Percentiles rank a stretch among this genome's conserved stretches.
These are phyloP conservation scores for Huntiella moniliformis DNA, from an alignment of 2,329 filamentous ascomycete species.

Conservation along the genomic window DNA sequence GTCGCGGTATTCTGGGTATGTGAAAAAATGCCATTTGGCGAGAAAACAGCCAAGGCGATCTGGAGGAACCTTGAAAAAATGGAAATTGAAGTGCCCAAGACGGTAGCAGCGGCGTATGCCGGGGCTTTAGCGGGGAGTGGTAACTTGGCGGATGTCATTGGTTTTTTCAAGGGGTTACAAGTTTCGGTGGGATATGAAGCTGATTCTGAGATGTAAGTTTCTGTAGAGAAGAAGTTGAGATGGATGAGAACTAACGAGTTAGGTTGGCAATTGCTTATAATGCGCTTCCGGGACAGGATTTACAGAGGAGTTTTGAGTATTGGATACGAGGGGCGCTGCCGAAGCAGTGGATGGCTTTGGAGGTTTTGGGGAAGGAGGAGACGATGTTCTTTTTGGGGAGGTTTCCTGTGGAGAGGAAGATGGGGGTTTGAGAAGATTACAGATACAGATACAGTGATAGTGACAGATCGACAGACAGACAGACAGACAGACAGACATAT, in stretches of 20 bases:
- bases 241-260: background rate
- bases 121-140: constrained; percentile 58
- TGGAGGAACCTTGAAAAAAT: constrained; percentile 55
- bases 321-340: constrained; percentile 57
- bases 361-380: constrained; percentile 29
- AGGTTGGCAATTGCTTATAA: constrained; percentile 65
- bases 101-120: constrained; percentile 59
- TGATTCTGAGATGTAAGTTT: constrained; percentile 53
- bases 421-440: constrained; percentile 24
- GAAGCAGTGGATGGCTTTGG: constrained; percentile 47
- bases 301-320: constrained; percentile 50
- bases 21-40: constrained; percentile 39
- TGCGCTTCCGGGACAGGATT: constrained; percentile 42
- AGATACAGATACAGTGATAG: background rate
- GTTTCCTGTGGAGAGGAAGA: constrained; percentile 30
- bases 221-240: too few relatives aligned
- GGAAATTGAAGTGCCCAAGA: constrained; percentile 58
- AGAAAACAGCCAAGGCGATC: constrained; percentile 43
- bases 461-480: background rate
- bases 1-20: constrained; percentile 66
- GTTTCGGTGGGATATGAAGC: constrained; percentile 46
- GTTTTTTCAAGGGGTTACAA: constrained; percentile 48
- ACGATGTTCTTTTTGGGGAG: constrained; percentile 26
- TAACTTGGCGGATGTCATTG: constrained; percentile 47
- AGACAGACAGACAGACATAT: background rate